These are phyloP conservation scores for Gryganskiella cystojenkinii DNA, from an alignment of 192 early-diverging fungal genomes.

Conservation along the genomic window DNA sequence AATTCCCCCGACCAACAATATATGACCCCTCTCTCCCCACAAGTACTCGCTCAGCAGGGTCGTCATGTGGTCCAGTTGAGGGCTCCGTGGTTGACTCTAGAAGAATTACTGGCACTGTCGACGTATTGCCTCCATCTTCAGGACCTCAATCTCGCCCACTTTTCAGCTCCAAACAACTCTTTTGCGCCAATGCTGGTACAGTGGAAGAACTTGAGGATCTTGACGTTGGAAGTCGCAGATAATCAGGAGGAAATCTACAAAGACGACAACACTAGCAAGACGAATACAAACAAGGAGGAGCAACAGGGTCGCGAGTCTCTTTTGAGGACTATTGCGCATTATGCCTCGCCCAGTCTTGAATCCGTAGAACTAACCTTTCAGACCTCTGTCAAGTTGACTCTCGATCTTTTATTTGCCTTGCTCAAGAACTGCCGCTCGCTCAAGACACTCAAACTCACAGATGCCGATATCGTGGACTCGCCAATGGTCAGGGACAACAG, in stretches of 20 bases:
- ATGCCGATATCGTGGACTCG: slow-evolving; percentile 26
- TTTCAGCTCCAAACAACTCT: neutral
- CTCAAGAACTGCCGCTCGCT: neutral
- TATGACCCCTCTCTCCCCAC: slow-evolving; percentile 7
- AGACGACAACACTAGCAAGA: neutral
- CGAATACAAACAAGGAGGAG: neutral
- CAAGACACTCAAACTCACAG: slow-evolving; percentile 16
- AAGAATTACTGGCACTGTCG: slow-evolving; percentile 2
- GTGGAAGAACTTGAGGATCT: neutral
- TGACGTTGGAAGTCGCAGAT: slow-evolving; percentile 16
- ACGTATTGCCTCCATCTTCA: slow-evolving; percentile 18
- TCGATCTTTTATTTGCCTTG: slow-evolving; percentile 4
- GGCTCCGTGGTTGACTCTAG: slow-evolving; percentile 12
- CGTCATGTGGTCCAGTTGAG: slow-evolving; percentile 1
- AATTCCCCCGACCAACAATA: neutral
- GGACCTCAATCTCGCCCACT: slow-evolving; percentile 11
- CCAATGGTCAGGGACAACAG: too few relatives aligned
- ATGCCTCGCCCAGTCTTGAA: slow-evolving; percentile 8
- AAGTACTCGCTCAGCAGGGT: slow-evolving; percentile 9
- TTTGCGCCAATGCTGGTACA: slow-evolving; percentile 3
- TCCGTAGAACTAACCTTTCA: slow-evolving; percentile 21
- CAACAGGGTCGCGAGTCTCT: neutral
- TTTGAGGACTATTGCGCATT: slow-evolving; percentile 11
- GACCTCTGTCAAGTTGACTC: slow-evolving; percentile 12
- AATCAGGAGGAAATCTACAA: slow-evolving; percentile 5